phyloP scores from a whole-genome alignment of 2,329 filamentous ascomycete species.

The Fusarium scirpi region DNA sequence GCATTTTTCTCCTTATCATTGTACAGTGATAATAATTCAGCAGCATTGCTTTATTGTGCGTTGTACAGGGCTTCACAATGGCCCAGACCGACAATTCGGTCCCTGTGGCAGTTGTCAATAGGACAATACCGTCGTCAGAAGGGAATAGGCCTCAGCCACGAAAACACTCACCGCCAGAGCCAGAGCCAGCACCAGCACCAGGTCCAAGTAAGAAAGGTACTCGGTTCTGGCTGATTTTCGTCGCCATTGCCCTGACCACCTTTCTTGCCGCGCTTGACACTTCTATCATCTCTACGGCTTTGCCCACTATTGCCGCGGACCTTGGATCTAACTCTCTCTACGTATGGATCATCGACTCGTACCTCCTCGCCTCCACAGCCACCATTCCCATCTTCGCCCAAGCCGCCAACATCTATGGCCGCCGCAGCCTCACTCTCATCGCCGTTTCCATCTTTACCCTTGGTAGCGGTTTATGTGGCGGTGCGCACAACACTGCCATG shows the following conservation, averaged over 20 bases:
- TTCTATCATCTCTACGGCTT: constrained; percentile 49
- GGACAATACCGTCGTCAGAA: too few species aligned
- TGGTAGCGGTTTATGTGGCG: constrained; percentile 43
- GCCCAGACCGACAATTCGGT: too few species aligned
- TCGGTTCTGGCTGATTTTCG: constrained; percentile 42
- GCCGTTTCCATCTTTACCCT: constrained; percentile 40
- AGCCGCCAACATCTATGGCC: constrained; percentile 62
- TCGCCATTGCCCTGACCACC: constrained; percentile 33
- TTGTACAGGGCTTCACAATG: too few species aligned
- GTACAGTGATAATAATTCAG: too few species aligned
- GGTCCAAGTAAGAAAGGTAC: constrained; percentile 4
- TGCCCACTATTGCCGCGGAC: constrained; percentile 45
- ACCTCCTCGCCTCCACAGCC: constrained; percentile 42
- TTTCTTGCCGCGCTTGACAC: constrained; percentile 46
- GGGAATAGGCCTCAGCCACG: too few species aligned
- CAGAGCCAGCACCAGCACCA: background rate
- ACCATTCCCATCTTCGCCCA: constrained; percentile 63
- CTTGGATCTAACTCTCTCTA: constrained; percentile 37
- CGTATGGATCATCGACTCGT: constrained; percentile 46
- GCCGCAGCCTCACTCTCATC: constrained; percentile 55
- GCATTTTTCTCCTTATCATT: too few species aligned
- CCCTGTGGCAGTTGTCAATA: too few species aligned
- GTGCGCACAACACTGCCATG: constrained; percentile 45
- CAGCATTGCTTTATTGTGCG: too few species aligned
- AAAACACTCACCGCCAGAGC: too few species aligned